Conservation (phyloP, 139 green algal genomes). For the Asterochloris sp. region DNA sequence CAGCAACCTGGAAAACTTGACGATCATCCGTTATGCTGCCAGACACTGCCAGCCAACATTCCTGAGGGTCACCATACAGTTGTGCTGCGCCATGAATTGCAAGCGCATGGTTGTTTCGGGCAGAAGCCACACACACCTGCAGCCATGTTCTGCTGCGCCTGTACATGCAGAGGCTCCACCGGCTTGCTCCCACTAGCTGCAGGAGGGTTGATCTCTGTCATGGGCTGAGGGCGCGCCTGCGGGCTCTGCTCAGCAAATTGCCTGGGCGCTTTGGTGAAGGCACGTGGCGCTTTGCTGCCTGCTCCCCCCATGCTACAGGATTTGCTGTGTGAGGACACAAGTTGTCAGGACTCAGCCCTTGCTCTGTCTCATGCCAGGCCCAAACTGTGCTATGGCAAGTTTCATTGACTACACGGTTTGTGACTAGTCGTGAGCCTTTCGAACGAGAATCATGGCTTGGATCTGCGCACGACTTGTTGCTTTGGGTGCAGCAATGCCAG, state of each 20-base stretch:
- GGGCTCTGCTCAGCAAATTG: neutral
- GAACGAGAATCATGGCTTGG: too few species aligned
- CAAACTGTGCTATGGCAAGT: too few species aligned
- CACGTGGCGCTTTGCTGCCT: neutral
- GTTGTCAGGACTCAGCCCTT: neutral
- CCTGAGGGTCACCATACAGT: too few species aligned
- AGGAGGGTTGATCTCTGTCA: neutral
- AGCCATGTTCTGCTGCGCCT: neutral
- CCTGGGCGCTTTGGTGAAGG: neutral
- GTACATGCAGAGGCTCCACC: neutral
- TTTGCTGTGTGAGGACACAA: neutral
- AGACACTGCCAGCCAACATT: neutral
- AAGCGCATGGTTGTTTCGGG: too few species aligned
- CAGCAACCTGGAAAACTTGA: too few species aligned
- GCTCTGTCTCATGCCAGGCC: neutral
- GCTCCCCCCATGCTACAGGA: neutral
- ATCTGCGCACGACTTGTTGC: too few species aligned
- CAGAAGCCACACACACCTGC: too few species aligned
- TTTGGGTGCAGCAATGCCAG: too few species aligned
- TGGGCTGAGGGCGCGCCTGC: neutral
- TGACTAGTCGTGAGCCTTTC: too few species aligned
- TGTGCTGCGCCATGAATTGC: too few species aligned
- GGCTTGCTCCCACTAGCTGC: neutral
- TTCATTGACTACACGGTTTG: too few species aligned
- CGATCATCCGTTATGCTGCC: neutral